These are phyloP conservation scores for Acanthamoeba castellanii DNA, from an alignment of 208 protist genomes.

Conservation along the genomic window DNA sequence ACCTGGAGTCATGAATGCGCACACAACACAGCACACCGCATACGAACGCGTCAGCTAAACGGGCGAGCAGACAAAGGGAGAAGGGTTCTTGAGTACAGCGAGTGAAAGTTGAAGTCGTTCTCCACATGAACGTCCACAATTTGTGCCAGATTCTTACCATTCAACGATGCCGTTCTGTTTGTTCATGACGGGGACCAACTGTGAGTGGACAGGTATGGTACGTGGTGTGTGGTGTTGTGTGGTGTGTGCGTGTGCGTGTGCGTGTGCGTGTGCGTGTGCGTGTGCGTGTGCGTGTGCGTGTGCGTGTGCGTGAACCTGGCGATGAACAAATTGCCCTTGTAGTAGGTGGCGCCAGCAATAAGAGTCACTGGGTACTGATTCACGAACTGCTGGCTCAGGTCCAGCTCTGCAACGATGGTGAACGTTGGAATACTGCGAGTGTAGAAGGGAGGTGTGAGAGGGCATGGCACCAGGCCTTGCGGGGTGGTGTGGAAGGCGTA, in stretches of 20 bases:
- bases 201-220: too few relatives aligned
- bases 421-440: neutral
- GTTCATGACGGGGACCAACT: neutral
- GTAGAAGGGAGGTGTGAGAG: neutral
- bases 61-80: too few relatives aligned
- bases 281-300: neutral
- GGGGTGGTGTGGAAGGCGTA: neutral
- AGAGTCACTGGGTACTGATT: neutral
- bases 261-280: neutral
- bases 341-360: neutral
- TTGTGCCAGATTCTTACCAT: neutral
- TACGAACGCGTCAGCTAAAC: too few relatives aligned
- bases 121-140: neutral
- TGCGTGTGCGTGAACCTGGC: neutral
- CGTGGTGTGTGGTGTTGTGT: too few relatives aligned
- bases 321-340: neutral
- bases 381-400: neutral
- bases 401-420: neutral
- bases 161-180: neutral
- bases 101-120: neutral
- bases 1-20: too few relatives aligned
- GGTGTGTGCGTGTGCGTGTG: too few relatives aligned
- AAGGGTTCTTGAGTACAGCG: neutral
- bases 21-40: too few relatives aligned
- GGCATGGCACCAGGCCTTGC: neutral